These are phyloP conservation scores for Rhizopus stolonifer DNA, from an alignment of 371 early-diverging fungal genomes.

Conservation along the genomic window DNA sequence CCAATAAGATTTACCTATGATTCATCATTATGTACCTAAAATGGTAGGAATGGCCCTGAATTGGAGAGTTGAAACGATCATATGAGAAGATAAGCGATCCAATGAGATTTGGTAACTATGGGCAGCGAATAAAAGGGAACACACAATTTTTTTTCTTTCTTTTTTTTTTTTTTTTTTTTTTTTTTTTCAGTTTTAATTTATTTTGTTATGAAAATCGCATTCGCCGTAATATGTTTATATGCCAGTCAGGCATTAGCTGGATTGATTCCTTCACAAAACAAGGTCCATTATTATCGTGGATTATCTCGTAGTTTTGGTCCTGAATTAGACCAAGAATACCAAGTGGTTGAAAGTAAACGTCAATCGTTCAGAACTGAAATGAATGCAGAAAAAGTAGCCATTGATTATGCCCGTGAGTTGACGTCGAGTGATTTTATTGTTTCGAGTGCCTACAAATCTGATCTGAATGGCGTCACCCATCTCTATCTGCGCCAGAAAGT, in stretches of 20 bases:
- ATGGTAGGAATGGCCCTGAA: too few species aligned
- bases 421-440: slow-evolving; percentile 50
- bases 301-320: slow-evolving; percentile 39
- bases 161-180: not conserved
- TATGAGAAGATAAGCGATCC: too few species aligned
- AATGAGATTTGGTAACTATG: too few species aligned
- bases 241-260: not conserved
- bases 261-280: not conserved
- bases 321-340: slow-evolving; percentile 31
- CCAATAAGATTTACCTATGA: too few species aligned
- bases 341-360: not conserved
- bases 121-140: not conserved
- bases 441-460: slow-evolving; percentile 64
- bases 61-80: too few species aligned
- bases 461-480: slow-evolving; percentile 78
- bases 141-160: not conserved
- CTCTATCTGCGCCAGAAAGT: slow-evolving; percentile 77
- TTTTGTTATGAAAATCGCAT: not conserved
- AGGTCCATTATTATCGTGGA: slow-evolving; percentile 17
- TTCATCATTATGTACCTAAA: too few species aligned
- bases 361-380: slow-evolving; percentile 14
- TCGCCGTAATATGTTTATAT: not conserved
- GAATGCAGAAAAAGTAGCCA: slow-evolving; percentile 32
- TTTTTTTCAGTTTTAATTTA: not conserved
- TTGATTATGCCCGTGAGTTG: slow-evolving; percentile 48